Conservation (phyloP, 495 filamentous ascomycete genomes). For the Hyphodiscus hymeniophilus region DNA sequence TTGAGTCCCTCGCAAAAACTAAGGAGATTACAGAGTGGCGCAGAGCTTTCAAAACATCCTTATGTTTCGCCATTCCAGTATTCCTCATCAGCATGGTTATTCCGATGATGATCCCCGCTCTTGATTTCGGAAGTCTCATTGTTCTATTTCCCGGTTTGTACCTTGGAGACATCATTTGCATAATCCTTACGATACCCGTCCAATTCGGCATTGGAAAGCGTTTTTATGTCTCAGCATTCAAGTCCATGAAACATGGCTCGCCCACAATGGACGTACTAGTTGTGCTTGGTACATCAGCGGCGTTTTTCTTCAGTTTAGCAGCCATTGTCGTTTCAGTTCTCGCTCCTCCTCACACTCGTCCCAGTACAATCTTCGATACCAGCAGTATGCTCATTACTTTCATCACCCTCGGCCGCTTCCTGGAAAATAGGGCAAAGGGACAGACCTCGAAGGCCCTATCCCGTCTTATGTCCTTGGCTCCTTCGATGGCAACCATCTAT, state of each 20-base stretch:
- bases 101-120: slow-evolving; percentile 62
- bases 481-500: slow-evolving; percentile 96
- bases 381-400: slow-evolving; percentile 99
- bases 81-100: slow-evolving; percentile 89
- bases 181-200: slow-evolving; percentile 79
- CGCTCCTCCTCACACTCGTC: slow-evolving; percentile 59
- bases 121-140: slow-evolving; percentile 65
- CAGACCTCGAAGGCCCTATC: slow-evolving; percentile 93
- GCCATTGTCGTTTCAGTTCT: slow-evolving; percentile 79
- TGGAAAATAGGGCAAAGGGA: slow-evolving; percentile 94
- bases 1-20: slow-evolving; percentile 92
- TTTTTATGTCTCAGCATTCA: slow-evolving; percentile 88
- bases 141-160: slow-evolving; percentile 66
- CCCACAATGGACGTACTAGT: slow-evolving; percentile 98
- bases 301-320: slow-evolving; percentile 91
- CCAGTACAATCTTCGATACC: slow-evolving; percentile 89
- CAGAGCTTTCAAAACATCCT: slow-evolving; percentile 63
- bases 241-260: slow-evolving; percentile 77
- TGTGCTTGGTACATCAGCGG: slow-evolving; percentile 88
- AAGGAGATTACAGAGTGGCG: slow-evolving; percentile 93
- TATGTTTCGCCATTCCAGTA: slow-evolving; percentile 81
- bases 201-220: slow-evolving; percentile 94
- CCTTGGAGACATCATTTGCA: slow-evolving; percentile 77
- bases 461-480: slow-evolving; percentile 89
- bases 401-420: slow-evolving; percentile 80